phyloP scores from a whole-genome alignment of 805 yeast species.

The Metschnikowia corniflorae region DNA sequence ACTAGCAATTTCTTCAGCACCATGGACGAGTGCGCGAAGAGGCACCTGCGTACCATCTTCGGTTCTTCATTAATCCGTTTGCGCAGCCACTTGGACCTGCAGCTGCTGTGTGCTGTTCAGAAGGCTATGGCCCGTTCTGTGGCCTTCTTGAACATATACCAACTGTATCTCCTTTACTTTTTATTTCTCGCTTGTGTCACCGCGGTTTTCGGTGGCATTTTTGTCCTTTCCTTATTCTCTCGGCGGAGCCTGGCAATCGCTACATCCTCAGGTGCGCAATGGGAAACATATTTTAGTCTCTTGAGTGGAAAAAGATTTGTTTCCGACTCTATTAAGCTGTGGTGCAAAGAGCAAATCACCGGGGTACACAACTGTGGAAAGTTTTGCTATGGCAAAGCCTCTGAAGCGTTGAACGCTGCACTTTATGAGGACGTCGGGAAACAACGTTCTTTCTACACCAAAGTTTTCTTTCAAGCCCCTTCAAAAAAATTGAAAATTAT shows the following conservation, averaged over 20 bases:
- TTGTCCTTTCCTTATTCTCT: not conserved
- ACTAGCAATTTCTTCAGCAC: not conserved
- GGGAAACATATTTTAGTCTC: too few species aligned
- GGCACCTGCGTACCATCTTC: slow-evolving; percentile 4
- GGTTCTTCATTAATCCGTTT: slow-evolving; percentile 1
- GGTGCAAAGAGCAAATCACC: too few species aligned
- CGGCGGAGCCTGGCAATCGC: slow-evolving; percentile 1
- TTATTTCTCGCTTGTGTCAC: slow-evolving; percentile 2
- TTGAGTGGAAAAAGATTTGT: too few species aligned
- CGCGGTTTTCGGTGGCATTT: slow-evolving; percentile 1
- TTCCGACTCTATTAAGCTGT: too few species aligned
- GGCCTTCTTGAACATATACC: slow-evolving; percentile 4
- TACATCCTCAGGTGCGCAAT: too few species aligned
- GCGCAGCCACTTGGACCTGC: not conserved
- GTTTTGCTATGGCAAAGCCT: too few species aligned
- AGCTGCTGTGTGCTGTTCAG: not conserved
- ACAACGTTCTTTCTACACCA: too few species aligned
- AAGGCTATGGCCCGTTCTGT: not conserved
- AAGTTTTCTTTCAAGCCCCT: too few species aligned
- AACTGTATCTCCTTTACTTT: slow-evolving; percentile 9
- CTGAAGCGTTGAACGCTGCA: too few species aligned
- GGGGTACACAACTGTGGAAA: too few species aligned
- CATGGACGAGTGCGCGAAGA: slow-evolving; percentile 1
- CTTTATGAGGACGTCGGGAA: too few species aligned
- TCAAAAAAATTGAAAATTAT: too few species aligned